These are phyloP conservation scores for Chalciporus piperatus DNA, from an alignment of 768 basidiomycete species.

Conservation along the genomic window DNA sequence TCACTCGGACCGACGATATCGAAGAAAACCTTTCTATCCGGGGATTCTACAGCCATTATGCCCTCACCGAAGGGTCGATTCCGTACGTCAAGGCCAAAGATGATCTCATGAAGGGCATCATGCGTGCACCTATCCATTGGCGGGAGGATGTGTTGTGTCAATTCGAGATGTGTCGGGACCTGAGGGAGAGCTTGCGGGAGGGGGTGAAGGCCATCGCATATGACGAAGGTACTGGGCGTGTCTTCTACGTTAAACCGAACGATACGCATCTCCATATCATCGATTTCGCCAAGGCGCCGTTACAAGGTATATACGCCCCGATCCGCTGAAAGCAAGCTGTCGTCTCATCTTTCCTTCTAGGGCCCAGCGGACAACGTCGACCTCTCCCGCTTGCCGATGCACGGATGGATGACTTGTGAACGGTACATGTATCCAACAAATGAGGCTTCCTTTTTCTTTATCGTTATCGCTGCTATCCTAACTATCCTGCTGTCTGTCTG, in stretches of 20 bases:
- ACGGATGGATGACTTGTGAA: constrained; percentile 32
- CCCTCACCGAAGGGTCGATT: constrained; percentile 32
- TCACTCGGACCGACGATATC: constrained; percentile 23
- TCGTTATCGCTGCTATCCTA: not conserved
- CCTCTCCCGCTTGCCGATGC: constrained; percentile 29
- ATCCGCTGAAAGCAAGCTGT: constrained; percentile 13
- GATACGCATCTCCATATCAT: constrained; percentile 43
- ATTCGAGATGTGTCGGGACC: constrained; percentile 17
- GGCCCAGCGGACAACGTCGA: constrained; percentile 30
- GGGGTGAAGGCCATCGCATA: constrained; percentile 55
- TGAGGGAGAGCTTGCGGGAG: constrained; percentile 15
- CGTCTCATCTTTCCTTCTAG: constrained; percentile 33
- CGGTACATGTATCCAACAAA: not conserved
- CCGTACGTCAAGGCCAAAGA: constrained; percentile 17
- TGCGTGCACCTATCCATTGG: constrained; percentile 13
- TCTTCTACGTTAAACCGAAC: constrained; percentile 48
- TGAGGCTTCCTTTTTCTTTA: not conserved
- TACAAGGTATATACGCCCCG: constrained; percentile 25
- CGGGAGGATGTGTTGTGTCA: constrained; percentile 27
- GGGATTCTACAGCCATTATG: constrained; percentile 35
- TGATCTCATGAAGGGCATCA: constrained; percentile 19
- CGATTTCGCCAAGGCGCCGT: constrained; percentile 44
- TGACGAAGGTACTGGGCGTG: constrained; percentile 64
- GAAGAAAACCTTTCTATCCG: constrained; percentile 26
- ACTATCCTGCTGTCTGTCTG: not conserved